These are phyloP conservation scores for Pezicula rhizophila DNA, from an alignment of 2,329 filamentous ascomycete species.

Conservation along the genomic window DNA sequence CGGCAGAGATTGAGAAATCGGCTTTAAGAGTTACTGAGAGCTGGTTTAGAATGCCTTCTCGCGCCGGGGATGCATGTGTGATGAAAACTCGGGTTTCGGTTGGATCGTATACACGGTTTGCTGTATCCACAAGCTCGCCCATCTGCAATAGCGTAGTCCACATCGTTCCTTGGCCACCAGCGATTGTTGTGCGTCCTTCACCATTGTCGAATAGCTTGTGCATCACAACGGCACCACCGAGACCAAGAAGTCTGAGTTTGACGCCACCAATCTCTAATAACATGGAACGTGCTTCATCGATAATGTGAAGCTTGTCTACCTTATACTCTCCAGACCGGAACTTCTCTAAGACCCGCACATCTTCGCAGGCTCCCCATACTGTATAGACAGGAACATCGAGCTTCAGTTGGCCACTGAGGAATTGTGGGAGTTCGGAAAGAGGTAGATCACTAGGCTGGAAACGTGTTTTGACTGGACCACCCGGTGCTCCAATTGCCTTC, in stretches of 20 bases:
- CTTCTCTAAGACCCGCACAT: slow-evolving; percentile 95
- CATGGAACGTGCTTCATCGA: slow-evolving; percentile 95
- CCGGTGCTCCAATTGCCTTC: slow-evolving; percentile 59
- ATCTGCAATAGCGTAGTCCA: slow-evolving; percentile 98
- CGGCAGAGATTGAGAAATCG: slow-evolving; percentile 95
- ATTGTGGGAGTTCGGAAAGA: slow-evolving; percentile 84
- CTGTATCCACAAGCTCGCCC: slow-evolving; percentile 95
- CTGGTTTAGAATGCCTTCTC: slow-evolving; percentile 95
- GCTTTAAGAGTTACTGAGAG: slow-evolving; percentile 95
- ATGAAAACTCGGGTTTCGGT: slow-evolving; percentile 96
- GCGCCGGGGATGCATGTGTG: slow-evolving; percentile 92
- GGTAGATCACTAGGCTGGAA: slow-evolving; percentile 78
- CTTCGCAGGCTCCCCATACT: slow-evolving; percentile 97
- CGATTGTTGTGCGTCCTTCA: slow-evolving; percentile 95
- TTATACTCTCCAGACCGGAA: slow-evolving; percentile 98
- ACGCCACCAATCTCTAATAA: slow-evolving; percentile 91
- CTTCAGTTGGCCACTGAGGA: slow-evolving; percentile 82
- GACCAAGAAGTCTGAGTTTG: slow-evolving; percentile 86
- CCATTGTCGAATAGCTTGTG: slow-evolving; percentile 99
- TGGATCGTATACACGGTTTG: slow-evolving; percentile 95
- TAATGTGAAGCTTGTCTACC: slow-evolving; percentile 94
- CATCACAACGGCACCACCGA: slow-evolving; percentile 97
- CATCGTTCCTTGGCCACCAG: slow-evolving; percentile 97
- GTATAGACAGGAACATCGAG: slow-evolving; percentile 97
- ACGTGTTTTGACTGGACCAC: slow-evolving; percentile 78